Evolutionary conservation across 129 eudicot genomes (phyloP).

Genomic region (Gnaphalium uliginosum): DNA sequence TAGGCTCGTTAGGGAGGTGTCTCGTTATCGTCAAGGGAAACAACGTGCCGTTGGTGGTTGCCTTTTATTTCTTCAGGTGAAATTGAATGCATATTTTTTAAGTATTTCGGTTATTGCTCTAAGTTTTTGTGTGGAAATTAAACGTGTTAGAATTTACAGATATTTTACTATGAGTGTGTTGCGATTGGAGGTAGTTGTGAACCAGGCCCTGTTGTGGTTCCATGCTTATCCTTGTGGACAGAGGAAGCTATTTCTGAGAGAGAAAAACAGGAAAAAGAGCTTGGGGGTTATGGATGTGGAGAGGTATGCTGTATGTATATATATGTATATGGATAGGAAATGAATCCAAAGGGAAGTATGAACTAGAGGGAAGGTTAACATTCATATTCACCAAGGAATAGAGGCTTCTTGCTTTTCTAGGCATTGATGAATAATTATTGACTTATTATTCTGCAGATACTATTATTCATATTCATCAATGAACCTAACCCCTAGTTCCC

Average conservation of each 20-base stretch:
- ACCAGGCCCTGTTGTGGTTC: slow-evolving; percentile 57
- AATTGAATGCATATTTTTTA: not conserved
- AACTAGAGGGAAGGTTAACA: too few relatives aligned
- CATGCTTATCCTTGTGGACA: slow-evolving; percentile 72
- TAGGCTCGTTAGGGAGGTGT: slow-evolving; percentile 80
- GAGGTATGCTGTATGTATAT: slow-evolving; percentile 50
- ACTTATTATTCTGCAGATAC: too few relatives aligned
- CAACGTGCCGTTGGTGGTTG: slow-evolving; percentile 91
- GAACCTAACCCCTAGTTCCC: too few relatives aligned
- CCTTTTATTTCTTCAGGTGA: slow-evolving; percentile 81
- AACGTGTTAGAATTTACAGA: slow-evolving; percentile 36
- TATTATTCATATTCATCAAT: too few relatives aligned
- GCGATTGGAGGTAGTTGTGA: slow-evolving; percentile 69
- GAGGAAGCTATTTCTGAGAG: slow-evolving; percentile 82
- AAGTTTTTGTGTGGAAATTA: not conserved
- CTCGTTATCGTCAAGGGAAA: slow-evolving; percentile 80
- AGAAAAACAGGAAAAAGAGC: slow-evolving; percentile 76
- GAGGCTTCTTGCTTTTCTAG: too few relatives aligned
- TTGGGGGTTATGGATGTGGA: slow-evolving; percentile 81
- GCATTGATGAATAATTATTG: too few relatives aligned
- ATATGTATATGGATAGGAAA: not conserved
- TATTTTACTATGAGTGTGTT: slow-evolving; percentile 75
- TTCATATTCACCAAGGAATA: not conserved
- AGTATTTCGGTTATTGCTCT: not conserved
- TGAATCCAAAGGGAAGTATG: too few relatives aligned